Conservation (phyloP, 2,329 filamentous ascomycete species). For the Venturia carpophila region DNA sequence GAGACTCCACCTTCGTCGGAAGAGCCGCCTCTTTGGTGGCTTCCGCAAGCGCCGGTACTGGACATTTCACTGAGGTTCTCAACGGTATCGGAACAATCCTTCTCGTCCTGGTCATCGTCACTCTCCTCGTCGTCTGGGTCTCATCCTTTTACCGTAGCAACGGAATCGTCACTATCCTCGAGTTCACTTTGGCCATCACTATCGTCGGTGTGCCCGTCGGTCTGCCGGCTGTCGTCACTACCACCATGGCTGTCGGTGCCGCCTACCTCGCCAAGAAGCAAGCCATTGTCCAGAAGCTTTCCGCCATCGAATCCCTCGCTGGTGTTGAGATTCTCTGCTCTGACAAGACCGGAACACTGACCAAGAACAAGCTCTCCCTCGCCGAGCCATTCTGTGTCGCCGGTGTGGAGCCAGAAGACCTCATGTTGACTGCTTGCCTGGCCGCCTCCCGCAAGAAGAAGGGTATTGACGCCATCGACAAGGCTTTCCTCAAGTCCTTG, state of each 20-base stretch:
- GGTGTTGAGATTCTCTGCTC: constrained; percentile 92
- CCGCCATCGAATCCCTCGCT: constrained; percentile 83
- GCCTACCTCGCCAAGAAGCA: constrained; percentile 87
- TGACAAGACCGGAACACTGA: constrained; percentile 88
- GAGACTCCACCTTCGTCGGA: constrained; percentile 86
- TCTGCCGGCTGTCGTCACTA: constrained; percentile 83
- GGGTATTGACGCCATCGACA: constrained; percentile 91
- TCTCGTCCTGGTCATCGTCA: constrained; percentile 71
- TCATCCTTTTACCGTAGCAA: constrained; percentile 84
- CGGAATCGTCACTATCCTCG: constrained; percentile 66
- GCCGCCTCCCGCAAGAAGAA: constrained; percentile 91
- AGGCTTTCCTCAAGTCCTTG: constrained; percentile 84
- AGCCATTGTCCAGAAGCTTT: constrained; percentile 88
- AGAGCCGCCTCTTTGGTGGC: constrained; percentile 80
- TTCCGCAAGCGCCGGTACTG: constrained; percentile 62
- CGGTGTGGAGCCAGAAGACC: constrained; percentile 76
- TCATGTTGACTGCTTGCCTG: constrained; percentile 86
- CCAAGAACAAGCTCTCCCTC: constrained; percentile 88
- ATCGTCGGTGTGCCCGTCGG: constrained; percentile 89
- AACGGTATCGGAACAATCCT: constrained; percentile 79
- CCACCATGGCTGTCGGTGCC: constrained; percentile 89
- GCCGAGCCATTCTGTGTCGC: constrained; percentile 75
- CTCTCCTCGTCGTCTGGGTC: constrained; percentile 76
- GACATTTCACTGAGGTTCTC: constrained; percentile 86
- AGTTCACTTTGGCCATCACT: constrained; percentile 81